A percentile compares a stretch with the other conserved stretches of the same genome.
Conservation (phyloP, 1,284 basidiomycete species). For the Ganoderma leucocontextum region DNA sequence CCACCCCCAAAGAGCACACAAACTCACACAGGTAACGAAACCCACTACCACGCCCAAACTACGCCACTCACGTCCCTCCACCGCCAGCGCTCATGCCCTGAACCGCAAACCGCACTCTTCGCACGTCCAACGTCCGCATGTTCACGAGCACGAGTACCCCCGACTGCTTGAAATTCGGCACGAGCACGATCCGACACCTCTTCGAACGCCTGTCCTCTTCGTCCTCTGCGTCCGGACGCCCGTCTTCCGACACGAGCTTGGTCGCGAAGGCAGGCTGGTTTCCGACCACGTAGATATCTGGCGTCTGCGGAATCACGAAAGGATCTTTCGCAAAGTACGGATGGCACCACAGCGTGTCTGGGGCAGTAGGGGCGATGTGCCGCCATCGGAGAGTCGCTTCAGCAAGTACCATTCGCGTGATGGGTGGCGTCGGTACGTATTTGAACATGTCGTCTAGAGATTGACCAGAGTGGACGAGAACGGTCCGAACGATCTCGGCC, state of each 20-base stretch:
- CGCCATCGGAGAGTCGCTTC: conserved; percentile 90
- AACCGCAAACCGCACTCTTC: conserved; percentile 47
- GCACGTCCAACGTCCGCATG: conserved; percentile 59
- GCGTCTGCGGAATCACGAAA: conserved; percentile 86
- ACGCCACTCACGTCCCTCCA: conserved; percentile 22
- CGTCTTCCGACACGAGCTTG: conserved; percentile 60
- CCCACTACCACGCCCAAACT: conserved; percentile 6
- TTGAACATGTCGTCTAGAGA: conserved; percentile 95
- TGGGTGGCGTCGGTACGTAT: conserved; percentile 78
- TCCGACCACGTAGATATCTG: conserved; percentile 93
- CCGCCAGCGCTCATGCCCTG: conserved; percentile 41
- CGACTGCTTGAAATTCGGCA: conserved; percentile 83
- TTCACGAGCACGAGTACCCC: conserved; percentile 72
- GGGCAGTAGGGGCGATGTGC: conserved; percentile 97
- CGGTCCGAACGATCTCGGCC: conserved; percentile 51
- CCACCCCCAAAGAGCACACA: conserved; percentile 1
- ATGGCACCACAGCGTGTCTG: conserved; percentile 99
- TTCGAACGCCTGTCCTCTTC: conserved; percentile 39
- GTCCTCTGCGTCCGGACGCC: conserved; percentile 33
- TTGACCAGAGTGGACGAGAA: conserved; percentile 91
- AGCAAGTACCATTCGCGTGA: conserved; percentile 78
- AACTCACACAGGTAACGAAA: conserved; percentile 9
- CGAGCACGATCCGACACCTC: conserved; percentile 80
- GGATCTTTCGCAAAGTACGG: conserved; percentile 92
- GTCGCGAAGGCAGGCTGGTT: conserved; percentile 90